These are phyloP conservation scores for bread wheat (Triticum aestivum) DNA, from an alignment of 176 grass and related monocot species.

Conservation along the genomic window IWGSC_CS_RefSeq_v2.1 NC_057809.1:483628437-483628936, in stretches of 20 bases:
- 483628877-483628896: constrained; percentile 62
- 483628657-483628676: constrained; percentile 53
- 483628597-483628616: constrained; percentile 60
- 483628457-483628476: constrained; percentile 59
- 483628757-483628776: constrained; percentile 33
- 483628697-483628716: constrained; percentile 8
- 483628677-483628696: constrained; percentile 26
- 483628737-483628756: constrained; percentile 29
- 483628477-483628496: constrained; percentile 44
- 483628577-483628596: constrained; percentile 48
- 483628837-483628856: constrained; percentile 61
- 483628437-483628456: constrained; percentile 41
- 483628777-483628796: constrained; percentile 49
- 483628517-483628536: neutral
- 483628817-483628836: constrained; percentile 94
- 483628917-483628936: constrained; percentile 78
- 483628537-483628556: constrained; percentile 45
- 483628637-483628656: constrained; percentile 51
- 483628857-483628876: constrained; percentile 65
- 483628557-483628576: neutral
- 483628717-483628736: constrained; percentile 23
- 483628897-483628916: constrained; percentile 82
- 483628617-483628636: constrained; percentile 57
- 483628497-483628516: constrained; percentile 56
- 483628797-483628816: constrained; percentile 86